A percentile compares a stretch with the other conserved stretches of the same genome.
Evolutionary conservation across 75 land plant genomes (phyloP).

Genomic region (Picea glauca): DNA sequence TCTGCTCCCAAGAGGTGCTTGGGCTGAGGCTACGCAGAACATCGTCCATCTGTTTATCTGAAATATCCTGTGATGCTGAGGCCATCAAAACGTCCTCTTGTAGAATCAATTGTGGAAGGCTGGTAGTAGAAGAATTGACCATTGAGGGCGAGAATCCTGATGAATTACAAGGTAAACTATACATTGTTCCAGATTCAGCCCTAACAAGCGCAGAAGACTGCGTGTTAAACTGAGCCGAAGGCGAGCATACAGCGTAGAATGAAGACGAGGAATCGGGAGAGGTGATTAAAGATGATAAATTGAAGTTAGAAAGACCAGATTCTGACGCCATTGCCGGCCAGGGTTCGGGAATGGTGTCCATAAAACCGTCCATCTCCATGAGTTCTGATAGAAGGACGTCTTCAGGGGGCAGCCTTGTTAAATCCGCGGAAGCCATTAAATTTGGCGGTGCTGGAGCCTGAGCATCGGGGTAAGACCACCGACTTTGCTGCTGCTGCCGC

Average conservation of each 20-base stretch:
- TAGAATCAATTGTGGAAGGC: slow-evolving; percentile 1
- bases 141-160: slow-evolving; percentile 12
- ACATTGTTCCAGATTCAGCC: not conserved
- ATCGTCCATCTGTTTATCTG: not conserved
- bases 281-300: not conserved
- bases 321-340: not conserved
- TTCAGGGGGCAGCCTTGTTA: not conserved
- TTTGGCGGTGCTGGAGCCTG: not conserved
- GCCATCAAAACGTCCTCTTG: not conserved
- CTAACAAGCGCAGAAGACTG: not conserved
- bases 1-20: slow-evolving; percentile 2
- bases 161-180: not conserved
- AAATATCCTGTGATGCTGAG: not conserved
- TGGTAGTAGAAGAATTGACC: not conserved
- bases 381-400: not conserved
- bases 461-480: not conserved
- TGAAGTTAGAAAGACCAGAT: not conserved
- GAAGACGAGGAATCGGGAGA: not conserved
- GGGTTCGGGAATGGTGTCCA: not conserved
- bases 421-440: not conserved
- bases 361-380: not conserved
- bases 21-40: not conserved
- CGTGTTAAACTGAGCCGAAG: not conserved
- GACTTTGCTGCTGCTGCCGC: not conserved
- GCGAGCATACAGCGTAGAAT: not conserved